Percentiles rank a stretch among this genome's conserved stretches.
phyloP scores from a whole-genome alignment of 2,329 filamentous ascomycete species.

The Stemphylium beticola region DNA sequence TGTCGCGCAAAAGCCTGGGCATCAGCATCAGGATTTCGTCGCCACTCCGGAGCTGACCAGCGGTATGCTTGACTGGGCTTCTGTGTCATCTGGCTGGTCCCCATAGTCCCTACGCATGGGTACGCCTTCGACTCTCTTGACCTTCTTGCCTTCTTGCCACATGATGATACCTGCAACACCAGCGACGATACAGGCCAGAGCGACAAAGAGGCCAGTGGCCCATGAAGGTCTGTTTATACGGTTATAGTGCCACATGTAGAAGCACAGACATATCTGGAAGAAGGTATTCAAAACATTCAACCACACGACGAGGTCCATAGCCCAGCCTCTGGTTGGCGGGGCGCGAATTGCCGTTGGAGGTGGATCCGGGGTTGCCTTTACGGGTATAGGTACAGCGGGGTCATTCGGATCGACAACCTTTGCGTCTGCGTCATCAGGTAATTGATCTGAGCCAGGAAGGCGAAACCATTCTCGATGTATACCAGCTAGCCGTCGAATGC shows the following conservation, averaged over 20 bases:
- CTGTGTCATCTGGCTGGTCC: conserved; percentile 26
- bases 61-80: conserved; percentile 28
- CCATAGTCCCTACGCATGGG: conserved; percentile 37
- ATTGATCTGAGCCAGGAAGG: conserved; percentile 67
- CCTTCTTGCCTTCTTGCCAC: conserved; percentile 68
- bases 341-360: conserved; percentile 77
- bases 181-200: conserved; percentile 72
- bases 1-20: conserved; percentile 20
- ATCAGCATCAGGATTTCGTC: conserved; percentile 30
- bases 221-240: conserved; percentile 76
- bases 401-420: conserved; percentile 44
- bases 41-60: conserved; percentile 24
- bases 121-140: conserved; percentile 49
- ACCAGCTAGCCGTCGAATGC: conserved; percentile 72
- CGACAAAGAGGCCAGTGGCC: conserved; percentile 81
- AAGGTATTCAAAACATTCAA: conserved; percentile 80
- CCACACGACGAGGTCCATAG: conserved; percentile 80
- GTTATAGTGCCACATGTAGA: conserved; percentile 84
- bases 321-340: conserved; percentile 72
- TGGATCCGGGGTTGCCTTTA: conserved; percentile 66
- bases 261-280: conserved; percentile 74
- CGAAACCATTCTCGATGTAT: conserved; percentile 80
- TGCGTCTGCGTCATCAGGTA: conserved; percentile 48
- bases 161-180: conserved; percentile 72
- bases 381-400: conserved; percentile 66